These are phyloP conservation scores for Lodderomyces margitis DNA, from an alignment of 1,139 yeast genomes.

Conservation along the genomic window DNA sequence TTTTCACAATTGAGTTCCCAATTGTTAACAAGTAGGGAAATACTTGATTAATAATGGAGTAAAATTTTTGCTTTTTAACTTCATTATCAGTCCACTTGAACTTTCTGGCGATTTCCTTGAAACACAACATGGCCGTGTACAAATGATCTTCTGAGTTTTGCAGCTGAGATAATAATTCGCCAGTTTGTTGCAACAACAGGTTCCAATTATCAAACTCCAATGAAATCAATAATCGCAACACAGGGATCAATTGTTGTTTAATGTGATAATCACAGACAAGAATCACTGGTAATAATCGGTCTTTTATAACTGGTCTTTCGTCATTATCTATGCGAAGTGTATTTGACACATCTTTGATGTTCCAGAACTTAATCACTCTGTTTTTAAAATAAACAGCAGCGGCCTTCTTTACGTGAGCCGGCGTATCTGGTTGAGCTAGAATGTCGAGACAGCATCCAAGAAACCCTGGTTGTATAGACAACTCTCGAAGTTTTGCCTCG, in stretches of 20 bases:
- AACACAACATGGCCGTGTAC: conserved; percentile 74
- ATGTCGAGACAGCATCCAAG: conserved; percentile 82
- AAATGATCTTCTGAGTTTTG: conserved; percentile 45
- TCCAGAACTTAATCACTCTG: conserved; percentile 67
- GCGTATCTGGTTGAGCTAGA: conserved; percentile 42
- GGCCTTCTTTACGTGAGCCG: conserved; percentile 63
- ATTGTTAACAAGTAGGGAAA: conserved; percentile 70
- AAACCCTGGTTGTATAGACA: conserved; percentile 66
- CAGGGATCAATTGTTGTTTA: conserved; percentile 67
- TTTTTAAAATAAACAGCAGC: conserved; percentile 90
- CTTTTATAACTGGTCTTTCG: conserved; percentile 72
- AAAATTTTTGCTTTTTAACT: conserved; percentile 53
- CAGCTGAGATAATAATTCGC: conserved; percentile 49
- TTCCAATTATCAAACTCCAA: conserved; percentile 74
- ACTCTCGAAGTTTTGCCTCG: conserved; percentile 60
- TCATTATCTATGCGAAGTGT: conserved; percentile 49
- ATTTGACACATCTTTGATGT: conserved; percentile 16
- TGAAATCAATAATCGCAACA: conserved; percentile 61
- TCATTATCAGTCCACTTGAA: conserved; percentile 75
- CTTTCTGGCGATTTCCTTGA: conserved; percentile 70
- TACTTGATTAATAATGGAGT: conserved; percentile 57
- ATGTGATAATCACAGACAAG: conserved; percentile 43
- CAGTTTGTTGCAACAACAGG: conserved; percentile 55
- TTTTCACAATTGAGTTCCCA: conserved; percentile 54
- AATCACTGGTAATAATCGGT: conserved; percentile 50